Conservation (phyloP, 345 rosid species). For the Odontarrhena argentea region DNA sequence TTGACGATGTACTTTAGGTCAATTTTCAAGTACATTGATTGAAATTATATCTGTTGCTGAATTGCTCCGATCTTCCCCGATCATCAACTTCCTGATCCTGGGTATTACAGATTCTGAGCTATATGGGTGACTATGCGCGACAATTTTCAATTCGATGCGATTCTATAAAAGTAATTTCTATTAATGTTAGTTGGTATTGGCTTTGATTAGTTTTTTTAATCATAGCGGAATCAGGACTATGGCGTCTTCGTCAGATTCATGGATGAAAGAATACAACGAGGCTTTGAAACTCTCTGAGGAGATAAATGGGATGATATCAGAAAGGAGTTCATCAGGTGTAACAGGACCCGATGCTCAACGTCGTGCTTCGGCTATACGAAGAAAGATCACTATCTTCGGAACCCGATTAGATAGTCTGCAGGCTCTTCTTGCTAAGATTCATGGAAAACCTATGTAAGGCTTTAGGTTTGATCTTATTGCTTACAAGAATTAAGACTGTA, state of each 20-base stretch:
- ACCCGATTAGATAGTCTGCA: constrained; percentile 80
- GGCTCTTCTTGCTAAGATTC: constrained; percentile 67
- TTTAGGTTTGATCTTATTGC: not conserved
- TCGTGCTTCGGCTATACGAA: constrained; percentile 76
- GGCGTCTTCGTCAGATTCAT: constrained; percentile 78
- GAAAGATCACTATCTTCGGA: constrained; percentile 87
- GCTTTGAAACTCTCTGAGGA: constrained; percentile 78
- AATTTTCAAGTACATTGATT: constrained; percentile 3
- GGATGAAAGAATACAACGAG: constrained; percentile 85
- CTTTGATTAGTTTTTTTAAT: constrained; percentile 5
- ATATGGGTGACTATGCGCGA: not conserved
- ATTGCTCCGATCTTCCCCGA: constrained; percentile 16
- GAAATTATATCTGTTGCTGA: not conserved
- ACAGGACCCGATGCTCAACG: constrained; percentile 91
- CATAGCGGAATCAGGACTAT: constrained; percentile 39
- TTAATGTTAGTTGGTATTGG: not conserved
- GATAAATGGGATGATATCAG: constrained; percentile 80
- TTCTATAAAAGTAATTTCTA: not conserved
- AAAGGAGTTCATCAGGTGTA: constrained; percentile 51
- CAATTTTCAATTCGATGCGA: not conserved
- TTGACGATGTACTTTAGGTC: constrained; percentile 1
- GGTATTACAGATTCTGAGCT: not conserved
- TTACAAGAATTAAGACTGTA: not conserved
- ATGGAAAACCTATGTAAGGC: constrained; percentile 72
- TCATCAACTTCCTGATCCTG: constrained; percentile 6